Base-by-base conservation (phyloP, 805 yeast genomes). In the Huiozyma sinensis region DNA sequence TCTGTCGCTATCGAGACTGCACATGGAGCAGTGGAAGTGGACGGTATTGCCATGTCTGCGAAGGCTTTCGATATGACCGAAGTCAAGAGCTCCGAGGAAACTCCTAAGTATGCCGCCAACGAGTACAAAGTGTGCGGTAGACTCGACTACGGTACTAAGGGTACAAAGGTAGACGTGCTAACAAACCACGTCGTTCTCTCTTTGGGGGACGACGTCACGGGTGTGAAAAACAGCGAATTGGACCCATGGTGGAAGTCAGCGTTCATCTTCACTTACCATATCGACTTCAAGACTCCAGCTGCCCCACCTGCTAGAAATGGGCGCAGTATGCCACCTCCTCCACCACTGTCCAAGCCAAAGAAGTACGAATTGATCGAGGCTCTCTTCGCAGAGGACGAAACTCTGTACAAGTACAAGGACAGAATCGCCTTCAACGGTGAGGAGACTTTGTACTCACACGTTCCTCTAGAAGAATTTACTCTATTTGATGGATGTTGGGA, bases 401-500 rank as follows among this genome's bases (percentile, higher is more conserved):
- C 52, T 24, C 39, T 51, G 12, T 44, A 28, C 35, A 52, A 52
- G 37, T 50, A 52, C 39, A 46, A 51, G 39, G 51, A 49, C 39
- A 43, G 49, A 27, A 52, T 54, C 33, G 49, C 55, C 6, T 54
- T 54, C 42, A 52, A 53, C 41, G 57, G 57, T 38, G 55, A 53
- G 46, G 57, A 53, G 36, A 46, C 52, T 28, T 33, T 53, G 28
- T 53, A 50, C 40, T 53, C 56, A 10, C 50, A 48, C 33, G 47
- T 52, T 37, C 55, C 57, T 31, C 37, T 52, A 11, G 56, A 53
- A 41, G 55, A 53, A 41, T 53, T 53, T 17, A 52, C 56, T 12
- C 38, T 53, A 30, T 53, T 53, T 36, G 50, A 52, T 31, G 56
- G 56, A 32, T 50, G 57, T 42, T 53, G 56, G 56, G 51, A 52